Evolutionary conservation across 73 alveolate species (phyloP), one percentile per base, ranked within the genome.

Genomic region (Breviolum minutum): DNA sequence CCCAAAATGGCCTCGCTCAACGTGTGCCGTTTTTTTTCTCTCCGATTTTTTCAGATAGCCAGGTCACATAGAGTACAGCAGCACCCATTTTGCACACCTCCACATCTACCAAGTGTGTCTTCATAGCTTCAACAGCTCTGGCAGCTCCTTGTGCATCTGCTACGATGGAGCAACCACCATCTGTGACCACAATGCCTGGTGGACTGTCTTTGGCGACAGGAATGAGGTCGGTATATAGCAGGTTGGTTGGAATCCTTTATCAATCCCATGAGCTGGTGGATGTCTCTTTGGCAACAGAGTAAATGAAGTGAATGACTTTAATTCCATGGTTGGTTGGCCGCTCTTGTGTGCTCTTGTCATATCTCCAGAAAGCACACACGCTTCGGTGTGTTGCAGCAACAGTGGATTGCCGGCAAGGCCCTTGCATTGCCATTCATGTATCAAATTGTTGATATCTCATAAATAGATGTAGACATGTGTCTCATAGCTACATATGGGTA

Each of bases 111-210:
- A 91, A 79, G 89, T 91, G 97, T n/a, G 89, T 88, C 48, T 91
- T 91, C 97, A 91, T 73, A 30, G 97, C 97, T 24, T 70, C 97
- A 8, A 91, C 97, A 5, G 89, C 97, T 26, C 79, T n/a, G 62
- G 77, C 77, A 5, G 89, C 97, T 20, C 87, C 96, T 3, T 73
- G 76, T 24, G 87, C 96, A 89, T 89, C 96, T 62, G 96, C 96
- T 63, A 89, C 96, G 62, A 89, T 87, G 5, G 96, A 11, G 89
- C 97, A 91, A 77, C 97, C 97, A 14, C 97, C 97, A 30, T 73
- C 81, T 27, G 97, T 91, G 88, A 91, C 97, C 88, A 91, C 97
- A 32, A 91, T 91, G 87, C 97, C 97, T 91, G 87, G 86, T 6
- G n/a, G 54, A 40, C n/a, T 6, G 68, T 8, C 20, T 8, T 7